These are phyloP conservation scores for Colletotrichum filicis DNA, from an alignment of 2,329 filamentous ascomycete species.

Conservation along the genomic window DNA sequence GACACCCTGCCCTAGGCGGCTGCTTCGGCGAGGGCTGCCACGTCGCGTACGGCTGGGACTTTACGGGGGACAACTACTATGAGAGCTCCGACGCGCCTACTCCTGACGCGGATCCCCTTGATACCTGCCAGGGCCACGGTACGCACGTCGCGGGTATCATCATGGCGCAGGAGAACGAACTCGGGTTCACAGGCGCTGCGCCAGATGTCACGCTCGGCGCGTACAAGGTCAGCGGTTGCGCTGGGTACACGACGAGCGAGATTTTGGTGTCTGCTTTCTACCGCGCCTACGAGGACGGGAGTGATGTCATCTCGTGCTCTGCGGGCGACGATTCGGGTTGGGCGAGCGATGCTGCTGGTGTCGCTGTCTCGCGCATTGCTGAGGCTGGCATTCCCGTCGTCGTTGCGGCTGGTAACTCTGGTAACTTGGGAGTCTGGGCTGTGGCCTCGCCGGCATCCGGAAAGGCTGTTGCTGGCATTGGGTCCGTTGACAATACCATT, in stretches of 20 bases:
- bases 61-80: slow-evolving; percentile 53
- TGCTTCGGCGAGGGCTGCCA: slow-evolving; percentile 62
- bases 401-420: slow-evolving; percentile 42
- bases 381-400: slow-evolving; percentile 42
- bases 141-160: slow-evolving; percentile 59
- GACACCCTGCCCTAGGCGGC: slow-evolving; percentile 61
- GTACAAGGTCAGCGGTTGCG: slow-evolving; percentile 52
- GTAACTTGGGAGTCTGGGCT: slow-evolving; percentile 38
- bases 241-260: slow-evolving; percentile 48
- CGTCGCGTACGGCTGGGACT: slow-evolving; percentile 58
- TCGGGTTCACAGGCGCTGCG: slow-evolving; percentile 53
- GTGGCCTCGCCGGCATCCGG: slow-evolving; percentile 40
- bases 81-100: slow-evolving; percentile 41
- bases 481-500: slow-evolving; percentile 39
- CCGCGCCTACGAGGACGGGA: slow-evolving; percentile 53
- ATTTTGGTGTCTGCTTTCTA: slow-evolving; percentile 54
- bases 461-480: slow-evolving; percentile 39
- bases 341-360: slow-evolving; percentile 40
- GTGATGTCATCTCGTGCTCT: slow-evolving; percentile 46
- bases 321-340: slow-evolving; percentile 42
- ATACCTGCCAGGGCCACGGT: slow-evolving; percentile 53
- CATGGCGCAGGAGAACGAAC: slow-evolving; percentile 51
- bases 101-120: slow-evolving; percentile 53
- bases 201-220: slow-evolving; percentile 52
- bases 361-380: slow-evolving; percentile 42